phyloP scores from a whole-genome alignment of 2,329 filamentous ascomycete genomes.

The Talaromyces sp. region DNA sequence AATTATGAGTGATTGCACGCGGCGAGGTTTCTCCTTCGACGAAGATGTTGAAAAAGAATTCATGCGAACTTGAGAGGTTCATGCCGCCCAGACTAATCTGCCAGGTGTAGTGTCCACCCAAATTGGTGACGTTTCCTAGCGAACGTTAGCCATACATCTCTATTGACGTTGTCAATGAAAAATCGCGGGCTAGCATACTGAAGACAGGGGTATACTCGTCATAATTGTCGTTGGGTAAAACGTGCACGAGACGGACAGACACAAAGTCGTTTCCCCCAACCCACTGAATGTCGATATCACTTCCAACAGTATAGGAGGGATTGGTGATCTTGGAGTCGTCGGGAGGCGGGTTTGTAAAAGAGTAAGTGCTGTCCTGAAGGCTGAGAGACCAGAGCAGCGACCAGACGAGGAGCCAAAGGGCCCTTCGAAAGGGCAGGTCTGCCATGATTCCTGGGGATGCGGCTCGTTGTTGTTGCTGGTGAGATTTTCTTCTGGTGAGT shows the following conservation, averaged over 20 bases:
- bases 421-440: conserved; percentile 4
- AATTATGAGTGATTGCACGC: conserved; percentile 12
- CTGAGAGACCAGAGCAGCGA: conserved; percentile 18
- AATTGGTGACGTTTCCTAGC: conserved; percentile 18
- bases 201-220: conserved; percentile 17
- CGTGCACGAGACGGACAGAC: conserved; percentile 14
- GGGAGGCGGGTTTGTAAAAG: conserved; percentile 17
- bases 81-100: conserved; percentile 11
- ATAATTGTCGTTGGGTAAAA: neutral
- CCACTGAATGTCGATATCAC: conserved; percentile 17
- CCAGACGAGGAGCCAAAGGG: conserved; percentile 17
- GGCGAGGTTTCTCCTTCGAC: conserved; percentile 17
- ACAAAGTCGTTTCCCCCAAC: conserved; percentile 14
- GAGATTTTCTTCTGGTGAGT: neutral
- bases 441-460: neutral
- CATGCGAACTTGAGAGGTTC: conserved; percentile 16
- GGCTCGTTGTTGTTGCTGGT: neutral
- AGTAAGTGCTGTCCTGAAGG: conserved; percentile 4
- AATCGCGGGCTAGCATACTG: neutral
- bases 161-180: neutral
- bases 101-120: conserved; percentile 19
- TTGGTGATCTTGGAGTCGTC: conserved; percentile 3
- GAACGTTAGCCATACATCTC: neutral
- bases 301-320: conserved; percentile 12
- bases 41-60: conserved; percentile 19